Percentiles rank a stretch among this genome's conserved stretches.
phyloP scores from a whole-genome alignment of 352 stramenopile species.

The Phytophthora tubulina region DNA sequence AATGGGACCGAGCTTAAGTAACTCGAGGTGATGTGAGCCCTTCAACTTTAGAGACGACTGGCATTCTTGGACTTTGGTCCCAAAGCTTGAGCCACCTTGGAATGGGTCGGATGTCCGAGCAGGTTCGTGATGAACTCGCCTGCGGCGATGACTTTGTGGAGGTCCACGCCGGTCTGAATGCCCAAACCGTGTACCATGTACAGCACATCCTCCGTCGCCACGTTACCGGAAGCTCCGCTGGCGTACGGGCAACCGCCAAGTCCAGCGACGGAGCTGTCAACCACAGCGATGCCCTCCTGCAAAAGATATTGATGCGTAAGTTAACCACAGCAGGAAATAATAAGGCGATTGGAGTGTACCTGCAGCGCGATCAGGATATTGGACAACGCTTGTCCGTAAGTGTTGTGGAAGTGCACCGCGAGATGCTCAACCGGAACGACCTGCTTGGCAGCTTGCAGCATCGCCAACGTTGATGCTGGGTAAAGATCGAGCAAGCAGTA shows the following conservation, averaged over 20 bases:
- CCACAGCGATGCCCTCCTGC: slow-evolving; percentile 91
- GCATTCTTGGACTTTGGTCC: slow-evolving; percentile 25
- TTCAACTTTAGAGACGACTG: slow-evolving; percentile 54
- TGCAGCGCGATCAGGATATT: slow-evolving; percentile 95
- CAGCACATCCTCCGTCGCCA: slow-evolving; percentile 97
- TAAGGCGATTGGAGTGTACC: slow-evolving; percentile 41
- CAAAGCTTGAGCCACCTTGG: slow-evolving; percentile 88
- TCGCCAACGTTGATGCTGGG: slow-evolving; percentile 82
- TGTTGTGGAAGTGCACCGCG: slow-evolving; percentile 98
- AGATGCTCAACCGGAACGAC: slow-evolving; percentile 88
- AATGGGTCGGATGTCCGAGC: slow-evolving; percentile 81
- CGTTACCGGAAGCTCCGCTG: slow-evolving; percentile 96
- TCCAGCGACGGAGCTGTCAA: slow-evolving; percentile 96
- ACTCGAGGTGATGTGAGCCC: slow-evolving; percentile 2
- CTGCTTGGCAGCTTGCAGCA: slow-evolving; percentile 81
- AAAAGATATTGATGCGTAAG: slow-evolving; percentile 17
- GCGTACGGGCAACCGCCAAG: slow-evolving; percentile 97
- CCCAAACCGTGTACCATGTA: slow-evolving; percentile 98
- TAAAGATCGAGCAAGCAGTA: slow-evolving; percentile 9
- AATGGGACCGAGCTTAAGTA: background rate
- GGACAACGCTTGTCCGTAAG: slow-evolving; percentile 96
- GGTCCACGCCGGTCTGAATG: slow-evolving; percentile 94
- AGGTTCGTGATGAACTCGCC: slow-evolving; percentile 91
- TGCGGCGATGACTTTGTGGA: slow-evolving; percentile 92
- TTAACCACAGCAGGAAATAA: background rate